Evolutionary conservation across 139 green algal genomes (phyloP), one percentile per base, ranked within the genome.

Genomic region (Chlorella sorokiniana): DNA sequence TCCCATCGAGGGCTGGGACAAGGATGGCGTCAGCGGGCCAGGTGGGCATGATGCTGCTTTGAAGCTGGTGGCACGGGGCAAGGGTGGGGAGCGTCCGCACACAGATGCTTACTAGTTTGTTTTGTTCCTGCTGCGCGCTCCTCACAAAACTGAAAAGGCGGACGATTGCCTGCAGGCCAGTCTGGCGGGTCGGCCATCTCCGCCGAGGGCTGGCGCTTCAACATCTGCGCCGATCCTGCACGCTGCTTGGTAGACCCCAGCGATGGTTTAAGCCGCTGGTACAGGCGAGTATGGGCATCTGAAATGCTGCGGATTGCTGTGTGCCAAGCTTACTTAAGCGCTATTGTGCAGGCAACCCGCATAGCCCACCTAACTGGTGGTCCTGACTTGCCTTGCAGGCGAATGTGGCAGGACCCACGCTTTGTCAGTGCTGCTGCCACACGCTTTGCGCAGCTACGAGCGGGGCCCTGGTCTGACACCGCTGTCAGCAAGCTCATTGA

Each of bases 121-220:
- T 1, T 35, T 16, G 35, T 52, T 14, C 38, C 10, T 33, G 20
- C 38, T 2, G 22, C 38, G 4, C 5, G 10, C 38, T 25, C 14
- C 64, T 35, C 11, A 3, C 35, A 20, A 35, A 54, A 29, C 62
- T 16, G 16, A 11, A 59, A 11, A 11, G 11, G 48, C 48, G 48
- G 48, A 23, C 29, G n/a, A 18, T 41, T 38, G 29, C 22, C 2
- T 54, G 52, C 80, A 75, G 81, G 85, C 35, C 16, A 69, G 61
- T 44, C 81, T 31, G 92, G 93, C 37, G 93, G 93, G 29, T 91
- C 83, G 62, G 93, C 89, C 45, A 96, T 96, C 74, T 92, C 87
- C 18, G 83, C 91, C 16, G 70, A 92, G 40, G 77, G 93, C 62
- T 89, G 79, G 78, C 69, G 84, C 41, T 89, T 89, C 61, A 42